Evolutionary conservation across 2,329 filamentous ascomycete genomes (phyloP), one percentile per base, ranked within the genome.

Genomic region (Xylaria sp.): DNA sequence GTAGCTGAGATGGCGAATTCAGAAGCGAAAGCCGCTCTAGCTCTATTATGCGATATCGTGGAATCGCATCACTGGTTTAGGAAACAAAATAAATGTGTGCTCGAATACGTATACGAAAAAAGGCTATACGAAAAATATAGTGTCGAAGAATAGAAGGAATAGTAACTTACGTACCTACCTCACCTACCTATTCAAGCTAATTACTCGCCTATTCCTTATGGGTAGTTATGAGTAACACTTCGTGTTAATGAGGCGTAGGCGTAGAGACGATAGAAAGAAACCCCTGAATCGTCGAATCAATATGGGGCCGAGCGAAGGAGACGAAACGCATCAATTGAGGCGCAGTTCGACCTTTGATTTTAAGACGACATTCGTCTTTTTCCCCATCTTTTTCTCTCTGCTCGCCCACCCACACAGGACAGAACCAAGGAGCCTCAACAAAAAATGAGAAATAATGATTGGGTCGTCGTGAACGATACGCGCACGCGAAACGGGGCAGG

Each of bases 271-370:
- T 12, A 35, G 31, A 23, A 35, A 21, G 5, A 11, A 15, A 25
- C 35, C 52, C 58, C 52, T 61, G 45, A n/a, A 33, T 43, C 21
- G 40, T 25, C 59, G 31, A 57, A 57, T 57, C 37, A n/a, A 61
- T 57, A 28, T 25, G 47, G 19, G 57, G 54, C 37, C 49, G 42
- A 52, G 52, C 35, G 52, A 54, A 50, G 21, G 14, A 54, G 52
- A 57, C 56, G 52, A 63, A 65, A 65, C 60, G 47, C 40, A 38
- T 53, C 33, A n/a, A 53, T 21, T 45, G 63, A 60, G 63, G 63
- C 63, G 63, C 60, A 65, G 63, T 57, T 53, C 6, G 9, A 23
- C 14, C n/a, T 42, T 31, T 43, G 33, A 19, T 28, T 45, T 17
- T 38, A 49, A 51, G 45, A n/a, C n/a, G n/a, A n/a, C n/a, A n/a